A percentile compares a stretch with the other conserved stretches of the same genome.
phyloP scores from a whole-genome alignment of 495 filamentous ascomycete species.

The Hypoxylon fuscum region DNA sequence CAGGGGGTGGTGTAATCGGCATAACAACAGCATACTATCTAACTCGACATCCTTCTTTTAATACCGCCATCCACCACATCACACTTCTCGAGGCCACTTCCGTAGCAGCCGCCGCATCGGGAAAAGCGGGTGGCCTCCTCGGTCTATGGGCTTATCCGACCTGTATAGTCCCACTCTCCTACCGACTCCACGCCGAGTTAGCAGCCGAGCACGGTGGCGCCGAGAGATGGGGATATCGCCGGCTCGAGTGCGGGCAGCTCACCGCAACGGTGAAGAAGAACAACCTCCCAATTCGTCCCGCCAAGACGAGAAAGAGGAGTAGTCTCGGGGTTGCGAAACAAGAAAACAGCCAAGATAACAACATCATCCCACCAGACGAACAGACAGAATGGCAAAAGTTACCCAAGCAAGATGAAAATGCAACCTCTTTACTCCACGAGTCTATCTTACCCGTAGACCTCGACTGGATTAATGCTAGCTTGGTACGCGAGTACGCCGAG shows the following conservation, averaged over 20 bases:
- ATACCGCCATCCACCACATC: conserved; percentile 77
- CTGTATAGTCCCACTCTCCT: conserved; percentile 87
- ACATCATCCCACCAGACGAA: conserved; percentile 63
- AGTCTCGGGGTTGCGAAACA: conserved; percentile 20
- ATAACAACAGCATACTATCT: conserved; percentile 94
- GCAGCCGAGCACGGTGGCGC: conserved; percentile 85
- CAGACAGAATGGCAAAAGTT: conserved; percentile 65
- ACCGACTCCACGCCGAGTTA: conserved; percentile 81
- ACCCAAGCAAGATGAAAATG: conserved; percentile 75
- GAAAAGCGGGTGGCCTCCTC: conserved; percentile 92
- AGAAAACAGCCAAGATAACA: conserved; percentile 21
- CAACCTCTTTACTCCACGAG: conserved; percentile 64
- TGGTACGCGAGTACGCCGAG: conserved; percentile 74
- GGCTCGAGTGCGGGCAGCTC: conserved; percentile 78
- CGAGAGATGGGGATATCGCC: conserved; percentile 87
- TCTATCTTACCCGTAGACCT: conserved; percentile 79
- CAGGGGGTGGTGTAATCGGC: conserved; percentile 95
- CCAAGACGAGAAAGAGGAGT: conserved; percentile 43
- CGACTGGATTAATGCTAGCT: conserved; percentile 81
- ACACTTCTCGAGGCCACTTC: conserved; percentile 89
- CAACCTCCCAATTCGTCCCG: conserved; percentile 42
- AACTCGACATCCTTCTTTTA: conserved; percentile 85
- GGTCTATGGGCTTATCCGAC: conserved; percentile 92
- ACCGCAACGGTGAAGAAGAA: conserved; percentile 62
- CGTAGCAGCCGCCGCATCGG: conserved; percentile 90